A percentile compares a stretch with the other conserved stretches of the same genome.
These are phyloP conservation scores for Fusarium sp. DNA, from an alignment of 2,329 filamentous ascomycete genomes.

Conservation along the genomic window DNA sequence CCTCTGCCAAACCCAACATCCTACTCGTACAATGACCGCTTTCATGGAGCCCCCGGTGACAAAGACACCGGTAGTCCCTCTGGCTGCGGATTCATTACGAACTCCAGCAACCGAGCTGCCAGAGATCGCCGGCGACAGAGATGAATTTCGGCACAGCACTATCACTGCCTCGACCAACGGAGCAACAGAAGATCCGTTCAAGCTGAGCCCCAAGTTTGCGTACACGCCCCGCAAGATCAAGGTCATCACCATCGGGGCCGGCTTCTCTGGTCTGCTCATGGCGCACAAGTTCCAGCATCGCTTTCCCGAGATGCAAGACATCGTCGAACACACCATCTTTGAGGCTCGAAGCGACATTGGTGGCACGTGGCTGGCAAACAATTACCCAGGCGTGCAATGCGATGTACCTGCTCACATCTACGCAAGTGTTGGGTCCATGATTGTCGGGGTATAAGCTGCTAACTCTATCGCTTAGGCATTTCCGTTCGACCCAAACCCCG, in stretches of 20 bases:
- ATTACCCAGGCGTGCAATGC: constrained; percentile 44
- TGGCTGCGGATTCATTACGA: constrained; percentile 5
- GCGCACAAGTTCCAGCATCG: constrained; percentile 55
- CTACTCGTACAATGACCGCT: constrained; percentile 26
- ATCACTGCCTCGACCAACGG: constrained; percentile 12
- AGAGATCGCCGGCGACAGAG: constrained; percentile 22
- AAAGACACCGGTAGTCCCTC: not conserved
- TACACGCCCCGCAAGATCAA: constrained; percentile 52
- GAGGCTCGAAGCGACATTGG: constrained; percentile 51
- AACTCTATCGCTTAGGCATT: constrained; percentile 51
- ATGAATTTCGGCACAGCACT: constrained; percentile 3
- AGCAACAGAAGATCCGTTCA: constrained; percentile 46
- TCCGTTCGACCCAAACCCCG: constrained; percentile 70
- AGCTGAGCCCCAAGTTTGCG: constrained; percentile 46
- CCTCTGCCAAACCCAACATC: not conserved
- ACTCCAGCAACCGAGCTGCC: constrained; percentile 41
- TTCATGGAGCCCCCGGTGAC: constrained; percentile 34
- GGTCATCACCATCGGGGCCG: constrained; percentile 54
- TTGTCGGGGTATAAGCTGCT: not conserved
- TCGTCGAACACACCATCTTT: constrained; percentile 50
- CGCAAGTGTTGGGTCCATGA: constrained; percentile 1
- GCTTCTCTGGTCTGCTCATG: constrained; percentile 54
- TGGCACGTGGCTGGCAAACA: constrained; percentile 55
- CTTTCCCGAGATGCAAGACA: constrained; percentile 50
- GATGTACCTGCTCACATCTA: constrained; percentile 44